A percentile compares a stretch with the other conserved stretches of the same genome.
Conservation (phyloP, 768 basidiomycete species). For the Suillus ampliporus region DNA sequence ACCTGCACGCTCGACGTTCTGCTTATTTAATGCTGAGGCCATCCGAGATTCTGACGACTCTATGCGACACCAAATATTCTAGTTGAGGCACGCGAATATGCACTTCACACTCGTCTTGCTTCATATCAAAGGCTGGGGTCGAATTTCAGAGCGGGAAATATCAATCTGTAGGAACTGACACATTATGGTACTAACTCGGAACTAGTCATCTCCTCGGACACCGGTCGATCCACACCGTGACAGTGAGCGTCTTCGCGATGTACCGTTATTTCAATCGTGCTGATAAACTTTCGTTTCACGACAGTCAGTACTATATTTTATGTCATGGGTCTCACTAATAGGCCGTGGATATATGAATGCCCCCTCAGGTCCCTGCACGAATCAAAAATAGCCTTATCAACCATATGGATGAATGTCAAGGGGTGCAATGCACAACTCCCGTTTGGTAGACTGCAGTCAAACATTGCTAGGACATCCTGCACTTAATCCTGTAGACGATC, state of each 20-base stretch:
- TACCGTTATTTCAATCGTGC: not conserved
- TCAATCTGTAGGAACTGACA: not conserved
- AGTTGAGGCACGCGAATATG: too few relatives aligned
- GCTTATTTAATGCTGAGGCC: not conserved
- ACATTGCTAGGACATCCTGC: not conserved
- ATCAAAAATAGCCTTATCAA: constrained; percentile 18
- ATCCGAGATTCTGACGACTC: not conserved
- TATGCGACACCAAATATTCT: too few relatives aligned
- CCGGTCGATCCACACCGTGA: too few relatives aligned
- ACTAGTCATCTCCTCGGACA: not conserved
- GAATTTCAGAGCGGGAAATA: not conserved
- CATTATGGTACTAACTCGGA: not conserved
- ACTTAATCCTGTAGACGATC: not conserved
- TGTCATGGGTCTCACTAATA: not conserved
- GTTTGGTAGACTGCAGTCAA: not conserved
- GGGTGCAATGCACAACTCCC: not conserved
- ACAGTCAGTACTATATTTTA: not conserved
- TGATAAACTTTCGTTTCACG: not conserved
- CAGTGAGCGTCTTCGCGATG: not conserved
- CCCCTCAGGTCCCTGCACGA: not conserved
- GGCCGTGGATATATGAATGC: not conserved
- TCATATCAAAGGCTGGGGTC: not conserved
- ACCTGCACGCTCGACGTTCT: not conserved
- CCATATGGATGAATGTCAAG: not conserved
- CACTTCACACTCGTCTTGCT: not conserved